Conservation (phyloP, 2,329 filamentous ascomycete species). For the Karstenula rhodostoma region DNA sequence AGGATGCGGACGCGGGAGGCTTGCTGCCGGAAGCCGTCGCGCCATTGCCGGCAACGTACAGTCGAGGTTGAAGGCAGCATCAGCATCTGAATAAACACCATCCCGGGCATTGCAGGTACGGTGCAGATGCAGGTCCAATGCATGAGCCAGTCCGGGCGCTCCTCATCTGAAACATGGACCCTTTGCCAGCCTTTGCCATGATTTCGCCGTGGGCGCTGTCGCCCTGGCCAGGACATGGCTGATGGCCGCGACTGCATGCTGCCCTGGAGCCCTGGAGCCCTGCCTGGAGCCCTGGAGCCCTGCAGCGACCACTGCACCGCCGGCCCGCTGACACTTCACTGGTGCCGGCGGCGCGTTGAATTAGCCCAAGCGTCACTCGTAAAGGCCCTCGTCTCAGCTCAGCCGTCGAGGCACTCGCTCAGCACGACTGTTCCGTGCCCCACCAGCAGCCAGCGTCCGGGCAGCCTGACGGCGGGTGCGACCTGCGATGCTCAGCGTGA, state of each 20-base stretch:
- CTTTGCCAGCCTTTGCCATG: conserved; percentile 1
- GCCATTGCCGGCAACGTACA: not conserved
- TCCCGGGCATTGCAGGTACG: conserved; percentile 3
- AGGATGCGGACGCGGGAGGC: not conserved
- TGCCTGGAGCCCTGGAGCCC: not conserved
- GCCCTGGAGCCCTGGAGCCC: not conserved
- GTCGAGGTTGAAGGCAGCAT: not conserved
- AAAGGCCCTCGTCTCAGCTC: conserved; percentile 8
- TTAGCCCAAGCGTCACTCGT: not conserved
- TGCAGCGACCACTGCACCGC: conserved; percentile 1
- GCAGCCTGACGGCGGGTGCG: conserved; percentile 4
- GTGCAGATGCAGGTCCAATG: conserved; percentile 2
- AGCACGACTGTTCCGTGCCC: not conserved
- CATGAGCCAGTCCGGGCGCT: not conserved
- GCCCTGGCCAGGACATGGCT: not conserved
- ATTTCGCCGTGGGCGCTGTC: conserved; percentile 6
- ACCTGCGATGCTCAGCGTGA: not conserved
- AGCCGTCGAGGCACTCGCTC: conserved; percentile 6
- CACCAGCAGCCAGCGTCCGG: not conserved
- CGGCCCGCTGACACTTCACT: conserved; percentile 1
- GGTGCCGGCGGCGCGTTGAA: not conserved
- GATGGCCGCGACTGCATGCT: not conserved
- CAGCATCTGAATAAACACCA: not conserved
- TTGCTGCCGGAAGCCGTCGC: conserved; percentile 6
- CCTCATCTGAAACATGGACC: conserved; percentile 9